These are phyloP conservation scores for Aspergillus sojae DNA, from an alignment of 2,329 filamentous ascomycete species.

Conservation along the genomic window DNA sequence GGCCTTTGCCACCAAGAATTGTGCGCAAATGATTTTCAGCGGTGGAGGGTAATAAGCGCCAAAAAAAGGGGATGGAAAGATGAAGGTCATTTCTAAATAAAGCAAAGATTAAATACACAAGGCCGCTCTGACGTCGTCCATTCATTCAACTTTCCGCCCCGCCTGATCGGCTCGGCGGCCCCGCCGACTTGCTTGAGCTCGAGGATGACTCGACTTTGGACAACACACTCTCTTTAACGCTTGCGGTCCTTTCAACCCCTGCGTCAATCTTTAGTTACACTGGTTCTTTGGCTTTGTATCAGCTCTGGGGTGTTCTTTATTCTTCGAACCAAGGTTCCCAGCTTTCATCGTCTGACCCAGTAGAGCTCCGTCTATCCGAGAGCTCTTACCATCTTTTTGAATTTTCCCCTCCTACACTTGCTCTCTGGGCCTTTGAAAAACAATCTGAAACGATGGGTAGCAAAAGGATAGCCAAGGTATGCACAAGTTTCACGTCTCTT, in stretches of 20 bases:
- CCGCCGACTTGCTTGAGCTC: constrained; percentile 5
- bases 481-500: neutral
- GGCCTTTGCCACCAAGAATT: neutral
- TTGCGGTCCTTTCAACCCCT: neutral
- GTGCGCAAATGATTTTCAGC: neutral
- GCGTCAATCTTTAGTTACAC: neutral
- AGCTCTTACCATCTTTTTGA: neutral
- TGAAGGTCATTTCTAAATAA: neutral
- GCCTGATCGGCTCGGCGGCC: constrained; percentile 15
- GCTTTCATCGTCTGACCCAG: neutral
- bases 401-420: constrained; percentile 2
- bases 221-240: constrained; percentile 2
- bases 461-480: constrained; percentile 52
- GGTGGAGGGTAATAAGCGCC: neutral
- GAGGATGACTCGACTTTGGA: constrained; percentile 1
- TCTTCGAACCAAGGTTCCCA: neutral
- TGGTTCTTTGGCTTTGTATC: neutral
- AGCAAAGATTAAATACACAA: neutral
- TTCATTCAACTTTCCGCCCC: constrained; percentile 11
- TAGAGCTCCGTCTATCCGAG: neutral
- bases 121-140: constrained; percentile 17
- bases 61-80: neutral
- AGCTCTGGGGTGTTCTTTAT: neutral
- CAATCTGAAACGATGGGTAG: constrained; percentile 38
- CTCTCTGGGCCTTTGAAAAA: constrained; percentile 9